Evolutionary conservation across 2,329 filamentous ascomycete species (phyloP).

Genomic region (Fusarium nelsonii): DNA sequence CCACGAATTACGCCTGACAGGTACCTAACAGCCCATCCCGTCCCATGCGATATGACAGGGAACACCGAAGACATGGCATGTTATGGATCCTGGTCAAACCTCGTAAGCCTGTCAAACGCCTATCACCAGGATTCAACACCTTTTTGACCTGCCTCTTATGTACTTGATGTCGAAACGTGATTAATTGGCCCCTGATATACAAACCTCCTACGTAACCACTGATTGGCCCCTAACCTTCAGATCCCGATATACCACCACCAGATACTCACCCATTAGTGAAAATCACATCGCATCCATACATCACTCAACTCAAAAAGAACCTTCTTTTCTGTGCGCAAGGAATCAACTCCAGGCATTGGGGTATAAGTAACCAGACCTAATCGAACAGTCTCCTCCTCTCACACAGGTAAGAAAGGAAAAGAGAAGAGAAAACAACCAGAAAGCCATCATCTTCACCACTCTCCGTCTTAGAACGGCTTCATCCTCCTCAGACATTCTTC

Average conservation of each 20-base stretch:
- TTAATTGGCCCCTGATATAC: background rate
- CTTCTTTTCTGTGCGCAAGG: conserved; percentile 22
- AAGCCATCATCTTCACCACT: conserved; percentile 30
- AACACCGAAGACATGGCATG: background rate
- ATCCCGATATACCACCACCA: background rate
- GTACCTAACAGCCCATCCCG: background rate
- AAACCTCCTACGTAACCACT: too few species aligned
- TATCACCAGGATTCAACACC: background rate
- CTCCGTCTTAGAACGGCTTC: conserved; percentile 33
- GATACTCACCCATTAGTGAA: background rate
- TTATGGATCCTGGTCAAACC: conserved; percentile 7
- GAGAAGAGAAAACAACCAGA: conserved; percentile 39
- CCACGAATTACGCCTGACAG: conserved; percentile 23
- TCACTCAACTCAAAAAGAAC: conserved; percentile 9
- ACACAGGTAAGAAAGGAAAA: conserved; percentile 21
- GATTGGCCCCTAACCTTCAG: background rate
- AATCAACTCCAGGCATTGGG: conserved; percentile 48
- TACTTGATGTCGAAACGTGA: background rate
- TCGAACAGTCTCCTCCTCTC: conserved; percentile 41
- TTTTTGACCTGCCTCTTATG: background rate
- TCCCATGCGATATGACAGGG: conserved; percentile 2
- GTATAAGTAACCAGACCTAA: conserved; percentile 49
- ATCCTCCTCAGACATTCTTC: conserved; percentile 28
- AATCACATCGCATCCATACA: background rate
- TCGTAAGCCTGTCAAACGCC: conserved; percentile 9